Conservation (phyloP, 768 basidiomycete genomes). For the Pleurotus sapidus region DNA sequence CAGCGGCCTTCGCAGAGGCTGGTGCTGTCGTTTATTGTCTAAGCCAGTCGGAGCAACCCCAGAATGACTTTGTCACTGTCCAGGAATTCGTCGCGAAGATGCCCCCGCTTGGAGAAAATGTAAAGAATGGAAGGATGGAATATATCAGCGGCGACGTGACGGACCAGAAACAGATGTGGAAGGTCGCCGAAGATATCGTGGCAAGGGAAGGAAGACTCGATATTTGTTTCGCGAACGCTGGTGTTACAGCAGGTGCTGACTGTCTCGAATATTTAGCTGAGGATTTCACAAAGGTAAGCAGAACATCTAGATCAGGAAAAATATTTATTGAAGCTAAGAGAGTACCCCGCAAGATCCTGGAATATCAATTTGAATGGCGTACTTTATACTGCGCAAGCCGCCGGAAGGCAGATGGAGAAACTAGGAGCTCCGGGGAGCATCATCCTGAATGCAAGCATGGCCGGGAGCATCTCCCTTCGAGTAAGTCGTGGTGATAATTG, state of each 20-base stretch:
- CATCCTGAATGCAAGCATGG: constrained; percentile 59
- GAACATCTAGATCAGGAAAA: neutral
- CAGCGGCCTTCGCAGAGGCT: constrained; percentile 52
- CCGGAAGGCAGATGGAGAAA: constrained; percentile 53
- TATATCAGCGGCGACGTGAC: constrained; percentile 59
- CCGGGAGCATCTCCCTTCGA: constrained; percentile 58
- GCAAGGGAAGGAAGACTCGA: constrained; percentile 61
- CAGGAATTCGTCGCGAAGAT: constrained; percentile 40
- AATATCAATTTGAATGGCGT: constrained; percentile 61
- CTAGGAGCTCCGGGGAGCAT: constrained; percentile 49
- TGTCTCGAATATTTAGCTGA: constrained; percentile 56
- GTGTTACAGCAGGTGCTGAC: constrained; percentile 46
- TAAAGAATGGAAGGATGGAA: constrained; percentile 30
- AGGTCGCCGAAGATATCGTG: constrained; percentile 47
- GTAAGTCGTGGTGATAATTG: constrained; percentile 25
- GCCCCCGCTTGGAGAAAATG: constrained; percentile 11
- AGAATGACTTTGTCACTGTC: constrained; percentile 46
- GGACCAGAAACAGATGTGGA: constrained; percentile 47
- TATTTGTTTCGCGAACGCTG: constrained; percentile 65
- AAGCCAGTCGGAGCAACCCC: constrained; percentile 49
- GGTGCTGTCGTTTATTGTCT: constrained; percentile 63
- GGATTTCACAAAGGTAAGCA: constrained; percentile 52
- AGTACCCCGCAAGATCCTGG: constrained; percentile 37
- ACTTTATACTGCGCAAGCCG: constrained; percentile 59
- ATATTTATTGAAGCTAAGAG: neutral